These are phyloP conservation scores for Fusarium gaditjirri DNA, from an alignment of 2,329 filamentous ascomycete species.

Conservation along the genomic window DNA sequence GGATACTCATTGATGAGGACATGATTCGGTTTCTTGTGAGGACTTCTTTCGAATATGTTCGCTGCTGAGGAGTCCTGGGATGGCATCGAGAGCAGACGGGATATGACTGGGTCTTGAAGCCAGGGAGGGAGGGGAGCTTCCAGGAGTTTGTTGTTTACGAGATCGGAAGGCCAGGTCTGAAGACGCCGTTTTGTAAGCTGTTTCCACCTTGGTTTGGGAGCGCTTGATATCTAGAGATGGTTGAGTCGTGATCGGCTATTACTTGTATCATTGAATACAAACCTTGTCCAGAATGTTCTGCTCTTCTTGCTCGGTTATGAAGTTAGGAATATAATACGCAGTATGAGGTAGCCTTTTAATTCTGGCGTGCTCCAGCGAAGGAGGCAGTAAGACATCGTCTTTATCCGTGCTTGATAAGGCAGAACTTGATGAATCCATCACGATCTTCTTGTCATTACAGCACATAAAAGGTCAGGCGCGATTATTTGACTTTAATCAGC, in stretches of 20 bases:
- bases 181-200: conserved; percentile 87
- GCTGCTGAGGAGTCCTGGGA: conserved; percentile 43
- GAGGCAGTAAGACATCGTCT: conserved; percentile 52
- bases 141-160: conserved; percentile 82
- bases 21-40: conserved; percentile 85
- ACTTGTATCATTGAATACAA: conserved; percentile 25
- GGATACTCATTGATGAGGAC: conserved; percentile 93
- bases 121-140: conserved; percentile 78
- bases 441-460: conserved; percentile 1
- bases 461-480: neutral
- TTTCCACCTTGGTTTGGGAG: conserved; percentile 84
- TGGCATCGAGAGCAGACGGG: conserved; percentile 65
- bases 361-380: conserved; percentile 60
- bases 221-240: conserved; percentile 62
- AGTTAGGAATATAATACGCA: conserved; percentile 88
- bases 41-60: conserved; percentile 70
- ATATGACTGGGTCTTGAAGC: conserved; percentile 76
- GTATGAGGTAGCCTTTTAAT: conserved; percentile 68
- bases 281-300: conserved; percentile 76
- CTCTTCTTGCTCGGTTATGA: conserved; percentile 83
- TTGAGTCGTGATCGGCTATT: conserved; percentile 27
- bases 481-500: conserved; percentile 6
- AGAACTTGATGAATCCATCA: conserved; percentile 27
- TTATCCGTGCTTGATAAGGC: neutral
- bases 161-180: conserved; percentile 88